These are phyloP conservation scores for Cercophora sp. DNA, from an alignment of 495 filamentous ascomycete species.

Conservation along the genomic window DNA sequence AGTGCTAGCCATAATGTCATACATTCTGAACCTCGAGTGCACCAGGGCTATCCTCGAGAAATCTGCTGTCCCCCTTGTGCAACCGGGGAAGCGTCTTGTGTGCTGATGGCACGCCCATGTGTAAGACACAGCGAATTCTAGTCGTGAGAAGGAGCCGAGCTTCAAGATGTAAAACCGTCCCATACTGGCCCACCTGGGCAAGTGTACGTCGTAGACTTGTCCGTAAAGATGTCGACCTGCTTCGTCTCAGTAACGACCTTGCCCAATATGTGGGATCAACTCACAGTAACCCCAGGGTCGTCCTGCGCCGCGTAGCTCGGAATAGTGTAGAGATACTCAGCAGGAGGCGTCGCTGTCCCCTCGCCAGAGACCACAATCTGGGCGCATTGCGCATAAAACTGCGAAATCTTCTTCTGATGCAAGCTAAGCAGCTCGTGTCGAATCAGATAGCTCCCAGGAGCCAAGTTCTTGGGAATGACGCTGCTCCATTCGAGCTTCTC, in stretches of 20 bases:
- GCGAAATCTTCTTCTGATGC: conserved; percentile 37
- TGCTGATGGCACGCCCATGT: too few species aligned
- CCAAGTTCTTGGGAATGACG: conserved; percentile 32
- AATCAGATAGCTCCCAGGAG: conserved; percentile 38
- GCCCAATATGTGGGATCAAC: conserved; percentile 19
- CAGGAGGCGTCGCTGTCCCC: conserved; percentile 27
- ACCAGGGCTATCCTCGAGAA: too few species aligned
- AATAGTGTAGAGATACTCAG: conserved; percentile 38
- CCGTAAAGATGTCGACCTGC: conserved; percentile 46
- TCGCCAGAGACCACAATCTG: conserved; percentile 38
- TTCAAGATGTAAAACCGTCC: conserved; percentile 32
- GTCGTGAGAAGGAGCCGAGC: too few species aligned
- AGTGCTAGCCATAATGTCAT: too few species aligned
- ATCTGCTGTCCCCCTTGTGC: too few species aligned
- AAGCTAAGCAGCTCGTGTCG: conserved; percentile 39
- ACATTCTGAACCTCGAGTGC: too few species aligned
- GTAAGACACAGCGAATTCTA: too few species aligned
- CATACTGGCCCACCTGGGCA: conserved; percentile 49
- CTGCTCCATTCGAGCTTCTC: conserved; percentile 48
- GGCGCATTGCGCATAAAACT: conserved; percentile 43
- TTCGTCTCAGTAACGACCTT: too few species aligned
- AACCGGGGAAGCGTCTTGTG: too few species aligned
- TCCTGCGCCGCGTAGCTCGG: conserved; percentile 46
- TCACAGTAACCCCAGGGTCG: conserved; percentile 47
- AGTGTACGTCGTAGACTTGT: conserved; percentile 45